A percentile compares a stretch with the other conserved stretches of the same genome.
These are phyloP conservation scores for Dentipellis fragilis DNA, from an alignment of 768 basidiomycete genomes.

Conservation along the genomic window DNA sequence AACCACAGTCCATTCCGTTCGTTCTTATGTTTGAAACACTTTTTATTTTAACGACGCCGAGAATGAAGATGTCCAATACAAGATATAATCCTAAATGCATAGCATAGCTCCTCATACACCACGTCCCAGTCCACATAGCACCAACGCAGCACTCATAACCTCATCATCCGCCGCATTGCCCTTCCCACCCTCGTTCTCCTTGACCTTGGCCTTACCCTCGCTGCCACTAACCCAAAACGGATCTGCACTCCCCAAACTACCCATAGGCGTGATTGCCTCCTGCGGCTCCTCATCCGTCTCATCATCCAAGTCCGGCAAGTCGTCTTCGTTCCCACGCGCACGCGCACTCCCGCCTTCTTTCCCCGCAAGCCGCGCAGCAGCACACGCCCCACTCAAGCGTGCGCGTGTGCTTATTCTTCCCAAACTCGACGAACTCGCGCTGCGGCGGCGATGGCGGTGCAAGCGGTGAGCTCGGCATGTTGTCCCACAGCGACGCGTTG, in stretches of 20 bases:
- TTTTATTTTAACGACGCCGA: background rate
- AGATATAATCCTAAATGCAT: background rate
- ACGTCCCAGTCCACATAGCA: constrained; percentile 46
- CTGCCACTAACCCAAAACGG: background rate
- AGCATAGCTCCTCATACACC: constrained; percentile 4
- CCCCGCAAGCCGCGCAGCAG: constrained; percentile 28
- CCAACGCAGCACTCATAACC: constrained; percentile 61
- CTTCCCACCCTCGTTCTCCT: background rate
- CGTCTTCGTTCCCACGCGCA: constrained; percentile 7
- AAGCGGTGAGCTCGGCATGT: constrained; percentile 12
- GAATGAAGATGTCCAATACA: background rate
- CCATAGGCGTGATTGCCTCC: constrained; percentile 54
- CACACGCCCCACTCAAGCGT: constrained; percentile 32
- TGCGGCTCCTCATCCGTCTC: constrained; percentile 53
- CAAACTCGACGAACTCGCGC: constrained; percentile 20
- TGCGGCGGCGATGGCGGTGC: constrained; percentile 14
- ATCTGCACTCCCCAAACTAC: constrained; percentile 11
- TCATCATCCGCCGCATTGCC: constrained; percentile 37
- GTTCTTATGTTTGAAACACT: background rate
- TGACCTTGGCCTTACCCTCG: background rate
- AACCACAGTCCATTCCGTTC: too few species aligned
- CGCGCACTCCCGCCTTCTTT: constrained; percentile 23
- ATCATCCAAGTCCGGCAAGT: constrained; percentile 27
- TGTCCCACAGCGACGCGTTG: constrained; percentile 13
- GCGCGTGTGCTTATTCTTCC: constrained; percentile 9